Evolutionary conservation across 345 rosid species (phyloP).

Genomic region (Linum trigynum): DNA sequence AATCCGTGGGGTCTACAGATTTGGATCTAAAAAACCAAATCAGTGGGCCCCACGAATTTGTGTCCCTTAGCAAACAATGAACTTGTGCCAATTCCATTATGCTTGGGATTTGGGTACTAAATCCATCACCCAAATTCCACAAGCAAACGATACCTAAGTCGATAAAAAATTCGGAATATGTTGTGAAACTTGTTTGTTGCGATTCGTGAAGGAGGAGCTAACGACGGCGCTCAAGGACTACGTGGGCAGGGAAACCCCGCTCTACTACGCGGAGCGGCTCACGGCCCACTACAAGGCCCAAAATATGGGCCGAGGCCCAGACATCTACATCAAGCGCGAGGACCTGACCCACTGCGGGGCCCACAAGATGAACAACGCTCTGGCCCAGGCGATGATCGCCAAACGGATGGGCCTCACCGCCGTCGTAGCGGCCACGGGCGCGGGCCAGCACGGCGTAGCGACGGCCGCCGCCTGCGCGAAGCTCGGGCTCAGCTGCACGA

Average conservation of each 20-base stretch:
- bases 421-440: constrained; percentile 67
- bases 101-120: too few species aligned
- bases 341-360: constrained; percentile 76
- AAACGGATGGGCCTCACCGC: constrained; percentile 50
- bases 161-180: too few species aligned
- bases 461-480: constrained; percentile 80
- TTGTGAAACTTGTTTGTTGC: too few species aligned
- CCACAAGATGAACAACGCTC: constrained; percentile 81
- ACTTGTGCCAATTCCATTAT: too few species aligned
- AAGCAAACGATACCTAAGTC: too few species aligned
- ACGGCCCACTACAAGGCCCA: constrained; percentile 52
- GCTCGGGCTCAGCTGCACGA: constrained; percentile 47
- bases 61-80: too few species aligned
- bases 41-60: too few species aligned
- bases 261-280: constrained; percentile 59
- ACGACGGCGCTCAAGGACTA: constrained; percentile 53
- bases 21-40: too few species aligned
- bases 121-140: too few species aligned
- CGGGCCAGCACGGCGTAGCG: constrained; percentile 85
- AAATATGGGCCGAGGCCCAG: constrained; percentile 47
- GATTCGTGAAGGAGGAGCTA: constrained; percentile 45
- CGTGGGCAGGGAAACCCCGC: constrained; percentile 73
- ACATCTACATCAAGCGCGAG: constrained; percentile 75
- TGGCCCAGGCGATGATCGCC: constrained; percentile 79
- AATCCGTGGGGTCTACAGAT: too few species aligned